A percentile compares a stretch with the other conserved stretches of the same genome.
These are phyloP conservation scores for Chenopodium formosanum DNA, from an alignment of 148 eudicot species.

Conservation along the genomic window DNA sequence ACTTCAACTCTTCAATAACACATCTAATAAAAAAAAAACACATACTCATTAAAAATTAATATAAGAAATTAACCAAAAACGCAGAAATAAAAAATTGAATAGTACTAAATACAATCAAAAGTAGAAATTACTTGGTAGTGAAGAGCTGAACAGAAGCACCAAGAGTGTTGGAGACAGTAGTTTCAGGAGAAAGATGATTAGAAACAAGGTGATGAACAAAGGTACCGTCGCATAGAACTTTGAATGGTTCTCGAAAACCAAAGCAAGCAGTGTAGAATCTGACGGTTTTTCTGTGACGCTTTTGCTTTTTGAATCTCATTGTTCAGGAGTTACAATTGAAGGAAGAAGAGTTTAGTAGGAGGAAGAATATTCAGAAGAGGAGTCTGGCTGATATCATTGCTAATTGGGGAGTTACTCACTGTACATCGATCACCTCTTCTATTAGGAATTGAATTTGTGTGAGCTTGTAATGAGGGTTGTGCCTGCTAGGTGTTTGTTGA, in stretches of 20 bases:
- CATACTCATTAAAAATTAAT: background rate
- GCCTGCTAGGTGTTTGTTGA: no score
- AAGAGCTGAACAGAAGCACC: constrained; percentile 70
- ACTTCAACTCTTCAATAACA: constrained; percentile 69
- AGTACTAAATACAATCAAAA: background rate
- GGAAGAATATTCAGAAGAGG: no score
- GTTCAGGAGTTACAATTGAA: background rate
- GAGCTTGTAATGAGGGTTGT: no score
- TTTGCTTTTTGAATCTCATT: constrained; percentile 83
- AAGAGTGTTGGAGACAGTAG: constrained; percentile 49
- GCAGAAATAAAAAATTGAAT: background rate
- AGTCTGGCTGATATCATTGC: no score
- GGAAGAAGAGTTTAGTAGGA: background rate
- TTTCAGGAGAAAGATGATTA: constrained; percentile 56
- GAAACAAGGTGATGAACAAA: constrained; percentile 69
- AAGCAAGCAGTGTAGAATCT: constrained; percentile 72
- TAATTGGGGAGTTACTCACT: no score
- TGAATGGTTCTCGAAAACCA: constrained; percentile 84
- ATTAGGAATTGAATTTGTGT: no score
- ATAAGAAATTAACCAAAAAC: background rate
- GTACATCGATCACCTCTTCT: no score
- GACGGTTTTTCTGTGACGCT: constrained; percentile 70
- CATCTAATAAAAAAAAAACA: constrained; percentile 45
- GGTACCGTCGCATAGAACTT: constrained; percentile 90
- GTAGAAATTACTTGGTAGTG: constrained; percentile 55